phyloP scores from a whole-genome alignment of 208 protist species.

The Wallacemonas sp. region DNA sequence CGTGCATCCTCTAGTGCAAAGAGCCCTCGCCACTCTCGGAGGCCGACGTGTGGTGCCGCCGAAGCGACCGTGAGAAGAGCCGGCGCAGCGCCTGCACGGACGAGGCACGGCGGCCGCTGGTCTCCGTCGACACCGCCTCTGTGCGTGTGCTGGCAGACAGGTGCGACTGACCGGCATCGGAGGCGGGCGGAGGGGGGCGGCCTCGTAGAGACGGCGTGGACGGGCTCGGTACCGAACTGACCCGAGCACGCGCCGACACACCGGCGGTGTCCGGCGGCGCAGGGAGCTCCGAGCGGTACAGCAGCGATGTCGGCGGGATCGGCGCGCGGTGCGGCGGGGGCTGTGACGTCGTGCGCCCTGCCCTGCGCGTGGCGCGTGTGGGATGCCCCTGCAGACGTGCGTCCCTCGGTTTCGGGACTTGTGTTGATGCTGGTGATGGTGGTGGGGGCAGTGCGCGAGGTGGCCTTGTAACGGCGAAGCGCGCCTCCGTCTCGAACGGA shows the following conservation, averaged over 20 bases:
- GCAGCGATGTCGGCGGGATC: background rate
- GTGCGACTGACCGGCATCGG: no score
- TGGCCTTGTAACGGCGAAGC: background rate
- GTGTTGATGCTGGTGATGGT: no score
- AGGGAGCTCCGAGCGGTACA: background rate
- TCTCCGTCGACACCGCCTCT: background rate
- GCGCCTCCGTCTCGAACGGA: conserved; percentile 25
- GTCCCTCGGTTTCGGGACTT: no score
- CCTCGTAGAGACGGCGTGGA: no score
- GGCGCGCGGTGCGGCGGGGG: background rate
- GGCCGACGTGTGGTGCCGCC: background rate
- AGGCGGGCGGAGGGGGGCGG: no score
- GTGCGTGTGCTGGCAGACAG: no score
- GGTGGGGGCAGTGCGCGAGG: no score
- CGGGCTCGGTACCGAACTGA: no score
- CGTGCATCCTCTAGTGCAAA: background rate
- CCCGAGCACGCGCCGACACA: no score
- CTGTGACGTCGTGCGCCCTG: background rate
- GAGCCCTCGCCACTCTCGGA: background rate
- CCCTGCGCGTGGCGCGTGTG: no score
- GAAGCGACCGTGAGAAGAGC: conserved; percentile 5
- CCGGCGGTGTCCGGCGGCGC: no score
- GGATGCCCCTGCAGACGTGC: no score
- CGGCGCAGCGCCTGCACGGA: conserved; percentile 1
- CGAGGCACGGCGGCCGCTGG: background rate